These are phyloP conservation scores for Xylariaceae sp. DNA, from an alignment of 2,329 filamentous ascomycete genomes.

Conservation along the genomic window DNA sequence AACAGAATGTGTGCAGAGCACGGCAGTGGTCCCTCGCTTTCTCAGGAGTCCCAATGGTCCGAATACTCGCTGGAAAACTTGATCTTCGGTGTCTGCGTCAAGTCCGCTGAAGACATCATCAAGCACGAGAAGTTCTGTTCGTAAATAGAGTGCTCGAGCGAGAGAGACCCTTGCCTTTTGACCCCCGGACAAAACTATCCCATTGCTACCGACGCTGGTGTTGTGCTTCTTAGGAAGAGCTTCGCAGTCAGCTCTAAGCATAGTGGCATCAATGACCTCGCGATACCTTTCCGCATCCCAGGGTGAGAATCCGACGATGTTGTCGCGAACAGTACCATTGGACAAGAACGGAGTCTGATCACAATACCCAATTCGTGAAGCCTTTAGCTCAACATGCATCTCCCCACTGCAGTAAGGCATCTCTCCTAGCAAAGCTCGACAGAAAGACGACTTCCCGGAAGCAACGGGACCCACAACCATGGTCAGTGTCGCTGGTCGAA, in stretches of 20 bases:
- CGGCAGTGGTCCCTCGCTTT: constrained; percentile 23
- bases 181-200: constrained; percentile 45
- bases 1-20: constrained; percentile 41
- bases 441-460: constrained; percentile 44
- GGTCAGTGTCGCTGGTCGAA: constrained; percentile 34
- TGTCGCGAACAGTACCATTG: constrained; percentile 33
- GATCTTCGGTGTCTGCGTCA: constrained; percentile 33
- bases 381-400: constrained; percentile 19
- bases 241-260: constrained; percentile 31
- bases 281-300: constrained; percentile 27
- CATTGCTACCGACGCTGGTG: constrained; percentile 44
- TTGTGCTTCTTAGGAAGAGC: constrained; percentile 35
- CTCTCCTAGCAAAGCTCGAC: constrained; percentile 40
- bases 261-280: constrained; percentile 27
- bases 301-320: constrained; percentile 29
- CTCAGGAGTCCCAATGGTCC: constrained; percentile 26
- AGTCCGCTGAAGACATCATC: constrained; percentile 38
- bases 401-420: constrained; percentile 28
- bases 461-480: constrained; percentile 44
- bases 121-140: constrained; percentile 30
- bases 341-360: constrained; percentile 37
- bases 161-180: constrained; percentile 42
- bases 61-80: constrained; percentile 33
- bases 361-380: constrained; percentile 36
- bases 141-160: constrained; percentile 33